Conservation (phyloP, 139 green algal species). For the Tetraselmis chui region DNA sequence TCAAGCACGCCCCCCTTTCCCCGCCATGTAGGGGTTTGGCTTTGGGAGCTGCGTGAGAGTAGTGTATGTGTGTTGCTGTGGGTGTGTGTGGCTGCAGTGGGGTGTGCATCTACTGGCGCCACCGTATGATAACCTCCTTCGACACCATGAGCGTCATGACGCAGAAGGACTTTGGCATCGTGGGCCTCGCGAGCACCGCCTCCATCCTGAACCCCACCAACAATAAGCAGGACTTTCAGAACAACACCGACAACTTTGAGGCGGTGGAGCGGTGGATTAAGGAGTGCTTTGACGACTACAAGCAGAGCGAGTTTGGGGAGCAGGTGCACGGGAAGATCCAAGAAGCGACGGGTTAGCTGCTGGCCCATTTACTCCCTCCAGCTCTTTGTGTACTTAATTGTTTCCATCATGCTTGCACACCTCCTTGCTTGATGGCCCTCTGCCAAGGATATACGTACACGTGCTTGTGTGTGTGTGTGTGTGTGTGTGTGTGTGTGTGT, state of each 20-base stretch:
- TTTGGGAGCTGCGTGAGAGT: too few species aligned
- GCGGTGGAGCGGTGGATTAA: not conserved
- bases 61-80: too few species aligned
- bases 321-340: not conserved
- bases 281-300: not conserved
- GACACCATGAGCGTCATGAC: not conserved
- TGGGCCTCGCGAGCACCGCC: not conserved
- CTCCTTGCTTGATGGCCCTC: too few species aligned
- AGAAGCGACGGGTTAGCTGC: too few species aligned
- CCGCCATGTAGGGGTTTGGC: not conserved
- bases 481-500: too few species aligned
- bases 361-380: too few species aligned
- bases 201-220: not conserved
- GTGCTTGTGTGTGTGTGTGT: too few species aligned
- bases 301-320: not conserved
- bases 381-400: too few species aligned
- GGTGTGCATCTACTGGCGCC: not conserved
- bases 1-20: not conserved
- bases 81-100: not conserved
- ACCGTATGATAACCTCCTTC: not conserved
- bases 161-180: not conserved
- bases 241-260: not conserved
- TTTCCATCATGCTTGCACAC: too few species aligned
- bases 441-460: too few species aligned
- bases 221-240: not conserved